Evolutionary conservation across 2,329 filamentous ascomycete species (phyloP).

Genomic region (Pleomassaria siparia): DNA sequence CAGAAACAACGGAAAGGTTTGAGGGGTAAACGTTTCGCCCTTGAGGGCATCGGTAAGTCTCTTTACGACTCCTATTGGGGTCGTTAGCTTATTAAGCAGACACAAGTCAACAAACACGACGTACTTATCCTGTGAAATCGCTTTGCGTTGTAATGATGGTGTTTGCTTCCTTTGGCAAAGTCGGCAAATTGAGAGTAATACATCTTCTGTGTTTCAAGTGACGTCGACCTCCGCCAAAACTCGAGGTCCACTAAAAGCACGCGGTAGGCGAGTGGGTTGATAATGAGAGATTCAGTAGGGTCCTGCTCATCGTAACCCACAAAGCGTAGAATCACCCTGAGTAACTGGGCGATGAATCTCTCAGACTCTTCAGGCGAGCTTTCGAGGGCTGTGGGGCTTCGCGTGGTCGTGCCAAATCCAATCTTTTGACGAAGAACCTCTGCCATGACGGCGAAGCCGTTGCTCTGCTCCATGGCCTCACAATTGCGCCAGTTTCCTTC

Average conservation of each 20-base stretch:
- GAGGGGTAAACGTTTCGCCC: constrained; percentile 71
- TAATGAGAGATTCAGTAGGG: constrained; percentile 86
- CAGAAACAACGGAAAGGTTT: constrained; percentile 75
- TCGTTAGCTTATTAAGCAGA: constrained; percentile 21
- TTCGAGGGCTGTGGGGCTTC: constrained; percentile 42
- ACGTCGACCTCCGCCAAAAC: constrained; percentile 78
- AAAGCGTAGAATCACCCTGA: constrained; percentile 79
- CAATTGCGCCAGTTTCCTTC: constrained; percentile 95
- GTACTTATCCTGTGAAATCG: constrained; percentile 86
- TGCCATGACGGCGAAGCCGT: constrained; percentile 86
- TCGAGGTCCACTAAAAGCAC: constrained; percentile 90
- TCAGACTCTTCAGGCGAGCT: constrained; percentile 48
- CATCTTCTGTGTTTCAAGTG: constrained; percentile 74
- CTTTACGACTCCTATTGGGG: constrained; percentile 74
- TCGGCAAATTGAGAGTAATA: constrained; percentile 92
- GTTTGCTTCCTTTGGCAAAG: constrained; percentile 87
- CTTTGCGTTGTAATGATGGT: constrained; percentile 88
- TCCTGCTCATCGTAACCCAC: constrained; percentile 82
- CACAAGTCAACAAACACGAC: constrained; percentile 34
- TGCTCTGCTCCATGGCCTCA: constrained; percentile 95
- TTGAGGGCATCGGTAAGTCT: constrained; percentile 88
- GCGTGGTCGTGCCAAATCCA: constrained; percentile 57
- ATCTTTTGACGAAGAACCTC: constrained; percentile 83
- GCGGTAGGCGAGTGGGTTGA: constrained; percentile 92
- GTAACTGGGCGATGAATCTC: constrained; percentile 59